Evolutionary conservation across 129 eudicot species (phyloP), one percentile per base, ranked within the genome.

Genomic region (Flaveria brownii): DNA sequence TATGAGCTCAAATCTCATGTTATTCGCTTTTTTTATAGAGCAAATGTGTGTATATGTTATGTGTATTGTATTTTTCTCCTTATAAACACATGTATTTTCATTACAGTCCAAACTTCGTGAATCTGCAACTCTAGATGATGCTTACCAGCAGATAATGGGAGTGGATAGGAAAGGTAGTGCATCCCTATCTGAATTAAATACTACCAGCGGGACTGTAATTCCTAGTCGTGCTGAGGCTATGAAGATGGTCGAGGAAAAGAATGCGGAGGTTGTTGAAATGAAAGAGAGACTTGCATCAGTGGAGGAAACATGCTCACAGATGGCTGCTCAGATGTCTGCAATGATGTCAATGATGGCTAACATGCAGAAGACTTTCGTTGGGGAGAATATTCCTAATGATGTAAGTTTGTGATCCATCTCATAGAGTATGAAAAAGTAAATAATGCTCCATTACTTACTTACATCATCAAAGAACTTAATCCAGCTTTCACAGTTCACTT

Each of bases 261-360:
- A 87, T 61, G 66, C 26, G 0, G 88, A 87, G 80, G 82, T 87
- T 70, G 55, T 28, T 66, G 91, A 81, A 78, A 81, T 87, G 82
- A 87, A 84, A 62, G 84, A 84, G 73, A 82, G 75, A 72, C 82
- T 87, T 78, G 42, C 69, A 57, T 66, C 78, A 39, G 72, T 87
- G 83, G 91, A 87, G 78, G 82, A 84, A 84, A 82, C 86, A 16
- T 87, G 91, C 65, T 77, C 88, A 60, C 84, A 76, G 62, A 87
- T 87, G 91, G 91, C 88, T 6, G 43, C 88, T 26, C 91, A 84
- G 75, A 87, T 84, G 91, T 79, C 91, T 42, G 66, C 78, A 8
- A 84, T 87, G 91, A 56, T 84, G 79, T 70, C 76, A 28, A 78
- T 87, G 86, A 87, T 87, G 80, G 73, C 88, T 36, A 71, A 78